Evolutionary conservation across 2,329 filamentous ascomycete genomes (phyloP).

Genomic region (Penicillium sp.): DNA sequence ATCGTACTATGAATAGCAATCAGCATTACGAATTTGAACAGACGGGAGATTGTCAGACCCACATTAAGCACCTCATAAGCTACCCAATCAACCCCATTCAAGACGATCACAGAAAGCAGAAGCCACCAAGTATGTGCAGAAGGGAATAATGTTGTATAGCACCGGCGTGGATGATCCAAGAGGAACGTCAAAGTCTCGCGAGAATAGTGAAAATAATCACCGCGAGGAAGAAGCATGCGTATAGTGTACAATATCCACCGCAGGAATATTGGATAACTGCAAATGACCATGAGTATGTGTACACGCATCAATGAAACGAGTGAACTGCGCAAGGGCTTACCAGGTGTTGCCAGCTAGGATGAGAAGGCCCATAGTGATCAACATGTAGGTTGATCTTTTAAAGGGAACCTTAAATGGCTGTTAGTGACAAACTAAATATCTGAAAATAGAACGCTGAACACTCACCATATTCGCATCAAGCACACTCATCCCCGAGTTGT

Average conservation of each 20-base stretch:
- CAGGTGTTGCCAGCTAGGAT: constrained; percentile 65
- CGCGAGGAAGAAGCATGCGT: constrained; percentile 33
- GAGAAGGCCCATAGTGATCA: constrained; percentile 55
- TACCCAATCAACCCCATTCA: constrained; percentile 66
- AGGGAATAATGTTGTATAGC: constrained; percentile 58
- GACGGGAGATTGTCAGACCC: constrained; percentile 54
- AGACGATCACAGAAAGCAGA: constrained; percentile 58
- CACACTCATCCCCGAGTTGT: constrained; percentile 56
- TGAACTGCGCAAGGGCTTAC: constrained; percentile 60
- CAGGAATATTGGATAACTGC: not conserved
- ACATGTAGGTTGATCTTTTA: constrained; percentile 29
- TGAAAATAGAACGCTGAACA: constrained; percentile 38
- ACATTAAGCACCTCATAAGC: constrained; percentile 67
- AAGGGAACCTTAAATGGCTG: not conserved
- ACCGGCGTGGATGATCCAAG: constrained; percentile 36
- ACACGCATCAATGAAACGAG: constrained; percentile 62
- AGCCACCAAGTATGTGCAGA: constrained; percentile 66
- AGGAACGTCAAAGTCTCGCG: constrained; percentile 34
- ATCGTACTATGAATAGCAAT: not conserved
- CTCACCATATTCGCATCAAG: constrained; percentile 55
- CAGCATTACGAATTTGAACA: constrained; percentile 35
- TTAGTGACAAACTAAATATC: constrained; percentile 8
- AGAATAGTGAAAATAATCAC: constrained; percentile 13
- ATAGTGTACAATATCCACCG: constrained; percentile 23
- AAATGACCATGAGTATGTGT: constrained; percentile 41